phyloP scores from a whole-genome alignment of 2,329 filamentous ascomycete species.

The Beauveria sp. region DNA sequence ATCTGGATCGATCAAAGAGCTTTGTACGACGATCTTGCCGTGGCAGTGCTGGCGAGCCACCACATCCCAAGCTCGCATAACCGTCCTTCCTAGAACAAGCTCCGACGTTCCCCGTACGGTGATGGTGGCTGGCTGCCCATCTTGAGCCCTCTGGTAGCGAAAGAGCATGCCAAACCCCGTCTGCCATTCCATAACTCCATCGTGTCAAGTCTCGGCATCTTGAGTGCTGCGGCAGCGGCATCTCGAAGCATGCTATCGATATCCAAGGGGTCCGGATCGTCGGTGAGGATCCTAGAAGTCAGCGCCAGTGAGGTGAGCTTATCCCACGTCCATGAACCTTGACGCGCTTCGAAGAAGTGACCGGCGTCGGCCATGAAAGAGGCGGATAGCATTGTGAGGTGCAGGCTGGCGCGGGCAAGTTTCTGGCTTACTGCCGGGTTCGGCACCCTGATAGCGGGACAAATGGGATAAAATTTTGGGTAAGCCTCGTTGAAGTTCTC shows the following conservation, averaged over 20 bases:
- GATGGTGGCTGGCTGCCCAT: conserved; percentile 17
- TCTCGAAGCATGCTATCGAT: conserved; percentile 22
- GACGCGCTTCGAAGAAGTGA: conserved; percentile 21
- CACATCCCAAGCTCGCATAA: conserved; percentile 19
- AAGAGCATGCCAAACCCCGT: conserved; percentile 19
- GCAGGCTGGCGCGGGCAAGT: conserved; percentile 23
- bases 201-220: conserved; percentile 23
- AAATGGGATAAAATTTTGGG: conserved; percentile 8
- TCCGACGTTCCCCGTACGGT: conserved; percentile 18
- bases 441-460: conserved; percentile 15
- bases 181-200: conserved; percentile 28
- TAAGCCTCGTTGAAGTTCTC: conserved; percentile 28
- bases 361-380: conserved; percentile 26
- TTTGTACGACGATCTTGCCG: conserved; percentile 13
- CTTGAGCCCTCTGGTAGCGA: conserved; percentile 15
- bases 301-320: conserved; percentile 23
- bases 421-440: conserved; percentile 19
- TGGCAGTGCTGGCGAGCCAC: conserved; percentile 17
- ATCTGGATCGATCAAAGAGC: conserved; percentile 14
- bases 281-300: conserved; percentile 22
- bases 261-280: conserved; percentile 13
- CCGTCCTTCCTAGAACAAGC: conserved; percentile 13
- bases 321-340: conserved; percentile 21
- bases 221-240: conserved; percentile 19
- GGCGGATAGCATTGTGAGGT: conserved; percentile 22